These are phyloP conservation scores for Ogataea hybrid DNA, from an alignment of 1,139 yeast genomes.

Conservation along the genomic window DNA sequence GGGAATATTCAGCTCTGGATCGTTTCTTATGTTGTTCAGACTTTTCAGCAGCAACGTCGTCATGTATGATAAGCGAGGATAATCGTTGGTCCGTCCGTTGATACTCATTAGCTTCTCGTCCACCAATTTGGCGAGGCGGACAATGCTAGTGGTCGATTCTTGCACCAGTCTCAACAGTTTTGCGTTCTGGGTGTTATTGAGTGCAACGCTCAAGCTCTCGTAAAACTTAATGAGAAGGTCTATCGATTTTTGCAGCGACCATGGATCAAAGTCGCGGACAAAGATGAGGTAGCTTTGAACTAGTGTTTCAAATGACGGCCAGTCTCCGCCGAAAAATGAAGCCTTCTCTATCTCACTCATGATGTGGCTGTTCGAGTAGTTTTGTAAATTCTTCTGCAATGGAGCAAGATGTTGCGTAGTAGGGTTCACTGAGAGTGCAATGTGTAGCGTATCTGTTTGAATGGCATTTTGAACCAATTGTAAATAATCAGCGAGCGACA, in stretches of 20 bases:
- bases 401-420: constrained; percentile 21
- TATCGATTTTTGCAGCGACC: constrained; percentile 54
- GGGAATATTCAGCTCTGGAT: constrained; percentile 42
- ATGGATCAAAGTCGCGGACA: constrained; percentile 57
- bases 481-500: constrained; percentile 12
- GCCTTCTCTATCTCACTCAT: constrained; percentile 34
- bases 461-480: constrained; percentile 12
- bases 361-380: constrained; percentile 16
- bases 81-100: constrained; percentile 37
- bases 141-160: constrained; percentile 39
- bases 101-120: constrained; percentile 45
- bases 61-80: constrained; percentile 50
- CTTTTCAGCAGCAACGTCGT: constrained; percentile 59
- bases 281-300: constrained; percentile 50
- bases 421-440: constrained; percentile 20
- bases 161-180: constrained; percentile 45
- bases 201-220: constrained; percentile 57
- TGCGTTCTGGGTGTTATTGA: constrained; percentile 54
- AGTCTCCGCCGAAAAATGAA: constrained; percentile 41
- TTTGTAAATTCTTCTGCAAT: constrained; percentile 25
- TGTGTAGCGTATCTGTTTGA: constrained; percentile 8
- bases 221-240: constrained; percentile 54
- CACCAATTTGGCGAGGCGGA: constrained; percentile 50
- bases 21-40: constrained; percentile 64
- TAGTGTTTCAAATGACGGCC: constrained; percentile 55